Base-by-base conservation (phyloP, 140 eudicot genomes). In the Flaveria floridana region DNA sequence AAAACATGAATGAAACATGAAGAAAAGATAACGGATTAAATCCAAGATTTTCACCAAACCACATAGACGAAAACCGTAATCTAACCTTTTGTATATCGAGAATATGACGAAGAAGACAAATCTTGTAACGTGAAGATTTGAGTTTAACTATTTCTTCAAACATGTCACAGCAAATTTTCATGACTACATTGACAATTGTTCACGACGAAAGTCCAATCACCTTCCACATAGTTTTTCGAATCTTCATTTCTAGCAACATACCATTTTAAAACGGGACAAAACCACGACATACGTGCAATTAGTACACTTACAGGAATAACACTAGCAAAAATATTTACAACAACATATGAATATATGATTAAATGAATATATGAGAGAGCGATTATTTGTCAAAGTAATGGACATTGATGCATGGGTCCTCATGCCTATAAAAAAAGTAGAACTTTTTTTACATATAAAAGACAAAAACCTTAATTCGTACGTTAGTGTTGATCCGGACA, bases 401-500 rank as follows among this genome's bases (percentile, higher is more conserved):
- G 67, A 34, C 69, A 63, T 30, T 19, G 11, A 63, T 28, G 47
- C 47, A 63, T 63, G 69, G 46, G 69, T 15, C 47, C 48, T 30
- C 46, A 63, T 63, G 69, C 48, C 69, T 14, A 28, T 34, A 63
- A 15, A 6, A 30, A 15, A 15, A 15, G 41, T 63, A 63, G 2
- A 30, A 13, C n/a, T 30, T 63, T 63, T 63, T 34, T 28, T 46
- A 63, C 47, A 63, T 13, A 19, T 30, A 63, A 30, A 34, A 63
- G 47, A 63, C 46, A 63, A 63, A 63, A 28, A 28, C 48, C 47
- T 63, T 28, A 63, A 28, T 13, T 63, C 69, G 69, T 63, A 63
- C 69, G 69, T 63, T 63, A 63, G 47, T 5, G 25, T 28, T 63
- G 13, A 63, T 34, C 69, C 48, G 34, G 69, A 63, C 69, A 63